Evolutionary conservation across 768 basidiomycete genomes (phyloP), one percentile per base, ranked within the genome.

Genomic region (Vararia minispora): DNA sequence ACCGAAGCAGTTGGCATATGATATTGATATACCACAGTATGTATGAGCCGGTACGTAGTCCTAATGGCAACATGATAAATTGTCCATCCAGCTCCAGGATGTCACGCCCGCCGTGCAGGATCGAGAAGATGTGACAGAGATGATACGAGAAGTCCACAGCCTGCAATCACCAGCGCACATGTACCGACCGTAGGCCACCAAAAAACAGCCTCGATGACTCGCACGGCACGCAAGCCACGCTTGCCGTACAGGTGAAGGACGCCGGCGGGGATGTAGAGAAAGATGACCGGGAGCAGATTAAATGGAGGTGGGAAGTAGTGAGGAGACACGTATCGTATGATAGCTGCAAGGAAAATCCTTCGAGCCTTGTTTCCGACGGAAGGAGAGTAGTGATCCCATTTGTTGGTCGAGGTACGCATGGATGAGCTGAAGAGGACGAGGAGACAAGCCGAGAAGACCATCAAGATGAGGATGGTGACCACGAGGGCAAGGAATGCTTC

Each of bases 251-350:
- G 9, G 16, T 33, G 28, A 11, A 51, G 36, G 3, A 52, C 17
- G 16, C 41, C 16, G 32, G 8, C 36, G 5, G 47, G 57, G 37
- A 34, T 24, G 14, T 33, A 43, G 7, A 56, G 45, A 18, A 54
- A 33, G 4, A 51, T 1, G 6, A 54, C 9, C 6, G 49, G 56
- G 4, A 72, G 23, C 33, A 76, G 39, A 52, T 71, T 76, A 51
- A 76, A 61, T 0, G 73, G 74, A 5, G 70, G 59, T 3, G 71
- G 72, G 44, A 72, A 77, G 33, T 48, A 51, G 39, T 66, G 63
- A 3, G 61, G 57, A 5, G 43, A 41, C 1, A 52, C 37, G 41
- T 56, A 74, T 5, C 41, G 35, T 16, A 52, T 35, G 18, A 68
- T 61, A 14, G 63, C 54, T 17, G 50, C 50, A 17, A 59, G 50